phyloP scores from a whole-genome alignment of 495 filamentous ascomycete species.

The Oleoguttula mirabilis region DNA sequence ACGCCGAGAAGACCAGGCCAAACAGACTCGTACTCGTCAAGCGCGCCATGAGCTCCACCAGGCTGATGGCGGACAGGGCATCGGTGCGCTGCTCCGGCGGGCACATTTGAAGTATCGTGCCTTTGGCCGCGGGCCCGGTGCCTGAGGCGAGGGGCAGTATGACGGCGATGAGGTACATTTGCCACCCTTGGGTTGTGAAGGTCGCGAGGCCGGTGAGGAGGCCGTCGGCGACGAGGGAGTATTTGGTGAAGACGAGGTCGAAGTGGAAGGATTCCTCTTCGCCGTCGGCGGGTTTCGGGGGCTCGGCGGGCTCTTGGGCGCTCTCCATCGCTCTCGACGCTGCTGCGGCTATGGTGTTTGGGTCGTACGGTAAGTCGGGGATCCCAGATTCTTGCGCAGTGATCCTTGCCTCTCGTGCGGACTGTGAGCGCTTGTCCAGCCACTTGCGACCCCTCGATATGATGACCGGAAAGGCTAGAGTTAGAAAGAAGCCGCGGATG shows the following conservation, averaged over 20 bases:
- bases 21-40: constrained; percentile 41
- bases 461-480: constrained; percentile 43
- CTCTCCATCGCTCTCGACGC: constrained; percentile 20
- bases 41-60: constrained; percentile 43
- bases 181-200: constrained; percentile 40
- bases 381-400: not conserved
- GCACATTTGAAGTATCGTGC: constrained; percentile 46
- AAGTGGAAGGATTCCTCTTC: constrained; percentile 34
- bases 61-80: constrained; percentile 43
- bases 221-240: constrained; percentile 41
- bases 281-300: constrained; percentile 24
- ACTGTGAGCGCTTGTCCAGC: constrained; percentile 29
- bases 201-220: constrained; percentile 39
- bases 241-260: constrained; percentile 43
- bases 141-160: constrained; percentile 43
- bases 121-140: constrained; percentile 44
- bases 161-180: constrained; percentile 41
- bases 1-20: constrained; percentile 40
- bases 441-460: constrained; percentile 38
- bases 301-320: constrained; percentile 31
- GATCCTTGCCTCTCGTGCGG: no score
- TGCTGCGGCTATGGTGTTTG: constrained; percentile 12
- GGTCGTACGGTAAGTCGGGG: constrained; percentile 11
- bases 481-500: constrained; percentile 42
- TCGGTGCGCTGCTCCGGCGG: constrained; percentile 36